Percentiles rank a stretch among this genome's conserved stretches.
These are phyloP conservation scores for Trypanosoma brucei DNA, from an alignment of 208 protist species.

Conservation along the genomic window DNA sequence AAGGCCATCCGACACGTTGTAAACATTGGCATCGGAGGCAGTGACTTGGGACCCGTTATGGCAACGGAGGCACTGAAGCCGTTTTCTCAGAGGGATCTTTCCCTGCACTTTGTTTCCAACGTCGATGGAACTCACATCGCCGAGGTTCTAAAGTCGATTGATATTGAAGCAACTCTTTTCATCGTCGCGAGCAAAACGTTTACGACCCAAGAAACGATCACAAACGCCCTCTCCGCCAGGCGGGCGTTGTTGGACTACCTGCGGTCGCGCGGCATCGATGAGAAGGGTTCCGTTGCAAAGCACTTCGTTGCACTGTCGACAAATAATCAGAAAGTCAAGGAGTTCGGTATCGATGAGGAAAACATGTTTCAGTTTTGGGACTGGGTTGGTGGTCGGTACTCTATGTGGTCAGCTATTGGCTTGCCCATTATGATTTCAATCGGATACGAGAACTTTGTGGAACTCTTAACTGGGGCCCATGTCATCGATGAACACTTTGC, in stretches of 20 bases:
- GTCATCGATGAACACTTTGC: conserved; percentile 81
- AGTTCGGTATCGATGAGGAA: conserved; percentile 94
- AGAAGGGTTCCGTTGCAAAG: conserved; percentile 82
- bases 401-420: conserved; percentile 96
- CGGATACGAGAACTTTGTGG: conserved; percentile 93
- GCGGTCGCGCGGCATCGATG: conserved; percentile 34
- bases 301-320: conserved; percentile 98
- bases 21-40: conserved; percentile 98
- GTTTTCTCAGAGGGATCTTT: conserved; percentile 58
- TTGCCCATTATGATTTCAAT: conserved; percentile 93
- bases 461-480: conserved; percentile 90
- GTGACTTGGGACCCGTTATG: conserved; percentile 95
- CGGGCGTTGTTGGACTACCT: conserved; percentile 79
- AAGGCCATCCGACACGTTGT: conserved; percentile 94
- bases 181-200: conserved; percentile 98
- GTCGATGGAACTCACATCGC: conserved; percentile 96
- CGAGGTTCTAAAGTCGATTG: conserved; percentile 76
- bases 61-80: conserved; percentile 93
- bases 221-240: conserved; percentile 91
- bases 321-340: conserved; percentile 84
- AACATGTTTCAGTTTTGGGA: conserved; percentile 99
- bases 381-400: conserved; percentile 98
- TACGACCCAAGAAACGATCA: conserved; percentile 96
- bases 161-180: conserved; percentile 94
- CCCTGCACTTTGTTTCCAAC: conserved; percentile 95